phyloP scores from a whole-genome alignment of 129 eudicot species.

The Chrysanthemum lavandulifolium region DNA sequence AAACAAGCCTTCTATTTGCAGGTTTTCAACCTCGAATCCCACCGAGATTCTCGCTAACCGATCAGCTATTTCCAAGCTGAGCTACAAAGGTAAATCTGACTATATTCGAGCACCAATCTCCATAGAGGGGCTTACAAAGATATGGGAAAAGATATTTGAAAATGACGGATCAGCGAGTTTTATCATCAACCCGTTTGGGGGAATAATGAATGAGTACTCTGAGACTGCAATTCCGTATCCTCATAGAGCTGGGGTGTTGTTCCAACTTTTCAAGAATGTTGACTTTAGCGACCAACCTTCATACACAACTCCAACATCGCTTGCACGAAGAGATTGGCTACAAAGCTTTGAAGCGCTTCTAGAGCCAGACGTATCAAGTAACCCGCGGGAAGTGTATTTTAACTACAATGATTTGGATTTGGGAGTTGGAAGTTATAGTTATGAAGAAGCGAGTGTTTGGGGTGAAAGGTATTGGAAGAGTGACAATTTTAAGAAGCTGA shows the following conservation, averaged over 20 bases:
- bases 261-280: background rate
- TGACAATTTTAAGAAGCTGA: too few relatives aligned
- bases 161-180: background rate
- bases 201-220: background rate
- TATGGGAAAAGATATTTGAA: slow-evolving; percentile 14
- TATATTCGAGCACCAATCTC: slow-evolving; percentile 10
- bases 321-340: background rate
- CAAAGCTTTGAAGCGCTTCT: background rate
- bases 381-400: background rate
- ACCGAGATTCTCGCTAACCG: slow-evolving; percentile 19
- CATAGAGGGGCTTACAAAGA: slow-evolving; percentile 5
- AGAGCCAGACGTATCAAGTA: background rate
- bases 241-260: slow-evolving; percentile 20
- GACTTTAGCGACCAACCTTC: background rate
- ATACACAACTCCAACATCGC: background rate
- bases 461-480: too few relatives aligned
- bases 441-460: too few relatives aligned
- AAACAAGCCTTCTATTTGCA: slow-evolving; percentile 13
- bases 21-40: background rate
- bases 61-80: background rate
- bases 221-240: slow-evolving; percentile 10
- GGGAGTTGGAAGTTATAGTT: too few relatives aligned
- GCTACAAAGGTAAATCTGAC: slow-evolving; percentile 33
- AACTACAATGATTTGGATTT: background rate
- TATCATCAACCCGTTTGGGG: background rate